phyloP scores from a whole-genome alignment of 2,329 filamentous ascomycete genomes.

The Venturiaceae sp. region DNA sequence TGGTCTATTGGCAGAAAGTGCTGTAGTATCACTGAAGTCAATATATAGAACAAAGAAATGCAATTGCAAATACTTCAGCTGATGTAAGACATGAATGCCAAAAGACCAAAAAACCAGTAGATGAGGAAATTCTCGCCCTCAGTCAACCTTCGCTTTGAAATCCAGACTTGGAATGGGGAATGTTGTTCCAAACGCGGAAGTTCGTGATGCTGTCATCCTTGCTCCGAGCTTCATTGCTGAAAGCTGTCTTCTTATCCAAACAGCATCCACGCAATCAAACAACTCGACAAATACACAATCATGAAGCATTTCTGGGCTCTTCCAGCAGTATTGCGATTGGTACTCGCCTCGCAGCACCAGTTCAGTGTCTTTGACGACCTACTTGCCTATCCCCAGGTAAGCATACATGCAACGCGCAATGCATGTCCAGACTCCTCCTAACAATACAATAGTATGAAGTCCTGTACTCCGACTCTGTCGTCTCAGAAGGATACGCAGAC shows the following conservation, averaged over 20 bases:
- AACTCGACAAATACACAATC: not conserved
- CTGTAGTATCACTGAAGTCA: too few relatives aligned
- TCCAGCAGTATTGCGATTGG: slow-evolving; percentile 35
- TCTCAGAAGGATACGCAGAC: slow-evolving; percentile 61
- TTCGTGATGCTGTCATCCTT: not conserved
- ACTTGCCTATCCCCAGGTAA: slow-evolving; percentile 76
- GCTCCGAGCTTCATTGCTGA: not conserved
- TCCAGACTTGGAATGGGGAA: too few relatives aligned
- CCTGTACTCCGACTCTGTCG: slow-evolving; percentile 60
- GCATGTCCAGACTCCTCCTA: not conserved
- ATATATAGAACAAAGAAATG: too few relatives aligned
- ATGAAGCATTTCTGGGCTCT: slow-evolving; percentile 40
- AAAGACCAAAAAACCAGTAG: too few relatives aligned
- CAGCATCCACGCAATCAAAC: not conserved
- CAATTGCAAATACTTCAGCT: too few relatives aligned
- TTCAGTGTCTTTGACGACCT: slow-evolving; percentile 89
- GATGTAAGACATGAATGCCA: too few relatives aligned
- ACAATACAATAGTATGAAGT: slow-evolving; percentile 61
- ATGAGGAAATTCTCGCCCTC: too few relatives aligned
- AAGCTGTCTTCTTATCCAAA: not conserved
- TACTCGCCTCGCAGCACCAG: slow-evolving; percentile 43
- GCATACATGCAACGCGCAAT: slow-evolving; percentile 12
- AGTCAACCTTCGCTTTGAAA: too few relatives aligned
- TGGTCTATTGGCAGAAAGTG: too few relatives aligned
- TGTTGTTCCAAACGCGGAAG: not conserved